These are phyloP conservation scores for Eucalyptus cladocalyx DNA, from an alignment of 345 rosid species.

Conservation along the genomic window DNA sequence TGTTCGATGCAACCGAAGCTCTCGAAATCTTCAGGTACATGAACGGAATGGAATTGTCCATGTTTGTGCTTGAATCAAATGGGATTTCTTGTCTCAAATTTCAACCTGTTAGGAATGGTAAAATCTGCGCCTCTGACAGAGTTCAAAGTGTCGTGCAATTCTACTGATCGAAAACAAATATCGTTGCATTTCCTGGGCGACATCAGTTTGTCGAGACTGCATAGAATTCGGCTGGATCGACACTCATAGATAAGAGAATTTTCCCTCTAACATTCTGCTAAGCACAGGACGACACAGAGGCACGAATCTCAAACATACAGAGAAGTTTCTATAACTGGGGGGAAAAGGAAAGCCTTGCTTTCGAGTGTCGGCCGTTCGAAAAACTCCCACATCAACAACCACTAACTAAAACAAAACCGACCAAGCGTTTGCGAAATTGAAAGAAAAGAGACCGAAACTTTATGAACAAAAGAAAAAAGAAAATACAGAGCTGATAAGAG, in stretches of 20 bases:
- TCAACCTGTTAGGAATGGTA: background rate
- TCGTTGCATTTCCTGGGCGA: background rate
- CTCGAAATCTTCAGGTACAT: background rate
- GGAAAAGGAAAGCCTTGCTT: background rate
- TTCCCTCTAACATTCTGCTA: background rate
- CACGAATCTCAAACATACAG: background rate
- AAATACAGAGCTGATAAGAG: background rate
- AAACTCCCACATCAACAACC: background rate
- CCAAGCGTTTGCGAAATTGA: background rate
- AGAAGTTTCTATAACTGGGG: background rate
- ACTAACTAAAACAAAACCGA: background rate
- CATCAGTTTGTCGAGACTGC: background rate
- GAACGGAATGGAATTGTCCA: background rate
- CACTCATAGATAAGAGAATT: background rate
- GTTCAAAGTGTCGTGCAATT: background rate
- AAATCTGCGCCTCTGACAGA: background rate
- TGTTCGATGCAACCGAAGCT: background rate
- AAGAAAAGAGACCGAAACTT: background rate
- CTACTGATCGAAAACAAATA: background rate
- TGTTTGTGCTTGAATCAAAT: background rate
- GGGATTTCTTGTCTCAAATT: background rate
- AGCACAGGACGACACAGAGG: background rate
- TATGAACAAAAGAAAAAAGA: background rate
- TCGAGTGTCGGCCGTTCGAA: background rate
- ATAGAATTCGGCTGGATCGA: background rate